A percentile compares a stretch with the other conserved stretches of the same genome.
Conservation (phyloP, 2,329 filamentous ascomycete species). For the Arachnopeziza araneosa region DNA sequence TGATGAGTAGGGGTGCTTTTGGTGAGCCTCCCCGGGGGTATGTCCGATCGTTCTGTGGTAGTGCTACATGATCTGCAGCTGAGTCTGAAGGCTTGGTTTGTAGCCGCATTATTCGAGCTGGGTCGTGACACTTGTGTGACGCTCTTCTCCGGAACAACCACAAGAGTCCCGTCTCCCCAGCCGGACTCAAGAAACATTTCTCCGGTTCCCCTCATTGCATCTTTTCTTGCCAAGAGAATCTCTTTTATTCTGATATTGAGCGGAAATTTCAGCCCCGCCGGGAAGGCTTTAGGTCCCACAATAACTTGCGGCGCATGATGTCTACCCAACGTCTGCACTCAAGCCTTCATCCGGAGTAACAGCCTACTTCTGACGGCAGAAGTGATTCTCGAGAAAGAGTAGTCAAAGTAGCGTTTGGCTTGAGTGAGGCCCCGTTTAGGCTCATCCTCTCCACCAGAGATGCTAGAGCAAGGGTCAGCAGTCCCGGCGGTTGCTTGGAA, state of each 20-base stretch:
- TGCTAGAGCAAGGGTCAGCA: constrained; percentile 3
- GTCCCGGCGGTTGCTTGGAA: constrained; percentile 6
- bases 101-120: not conserved
- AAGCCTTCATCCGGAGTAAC: constrained; percentile 16
- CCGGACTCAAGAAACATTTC: constrained; percentile 1
- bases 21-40: not conserved
- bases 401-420: not conserved
- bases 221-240: not conserved
- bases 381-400: not conserved
- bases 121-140: not conserved
- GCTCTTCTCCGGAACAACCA: not conserved
- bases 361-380: constrained; percentile 14
- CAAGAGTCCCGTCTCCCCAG: not conserved
- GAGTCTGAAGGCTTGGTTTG: not conserved
- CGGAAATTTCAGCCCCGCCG: not conserved
- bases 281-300: not conserved
- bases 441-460: constrained; percentile 4
- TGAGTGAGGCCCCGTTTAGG: constrained; percentile 11
- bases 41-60: not conserved
- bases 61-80: not conserved
- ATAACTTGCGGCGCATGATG: not conserved
- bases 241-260: constrained; percentile 1
- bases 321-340: not conserved
- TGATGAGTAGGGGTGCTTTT: too few relatives aligned
- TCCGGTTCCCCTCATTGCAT: constrained; percentile 1